Evolutionary conservation across 1,284 basidiomycete genomes (phyloP).

Genomic region (Spongiforma sp.): DNA sequence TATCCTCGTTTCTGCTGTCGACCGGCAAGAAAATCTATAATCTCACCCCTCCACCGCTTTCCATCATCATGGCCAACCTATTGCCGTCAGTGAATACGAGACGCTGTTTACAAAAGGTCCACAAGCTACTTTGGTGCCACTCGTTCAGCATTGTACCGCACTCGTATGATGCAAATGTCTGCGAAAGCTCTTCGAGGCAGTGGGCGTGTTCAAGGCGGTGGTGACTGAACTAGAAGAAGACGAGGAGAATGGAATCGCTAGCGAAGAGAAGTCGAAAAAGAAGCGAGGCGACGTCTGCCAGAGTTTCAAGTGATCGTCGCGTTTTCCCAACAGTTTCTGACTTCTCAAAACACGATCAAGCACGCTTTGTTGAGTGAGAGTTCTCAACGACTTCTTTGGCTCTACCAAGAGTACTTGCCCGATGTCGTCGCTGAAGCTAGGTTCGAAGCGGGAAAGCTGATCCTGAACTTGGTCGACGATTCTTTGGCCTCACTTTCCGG

Average conservation of each 20-base stretch:
- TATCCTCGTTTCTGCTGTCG: slow-evolving; percentile 62
- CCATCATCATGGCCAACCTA: slow-evolving; percentile 73
- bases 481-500: slow-evolving; percentile 29
- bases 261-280: slow-evolving; percentile 70
- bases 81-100: slow-evolving; percentile 73
- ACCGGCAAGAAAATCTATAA: slow-evolving; percentile 49
- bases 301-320: slow-evolving; percentile 86
- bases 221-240: slow-evolving; percentile 66
- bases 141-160: slow-evolving; percentile 87
- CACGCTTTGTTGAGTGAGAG: slow-evolving; percentile 74
- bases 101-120: slow-evolving; percentile 81
- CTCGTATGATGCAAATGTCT: slow-evolving; percentile 76
- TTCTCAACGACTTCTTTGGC: slow-evolving; percentile 79
- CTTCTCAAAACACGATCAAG: slow-evolving; percentile 30
- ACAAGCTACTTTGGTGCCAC: slow-evolving; percentile 58
- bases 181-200: slow-evolving; percentile 67
- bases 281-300: slow-evolving; percentile 79
- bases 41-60: slow-evolving; percentile 74
- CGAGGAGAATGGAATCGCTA: slow-evolving; percentile 66
- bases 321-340: slow-evolving; percentile 62
- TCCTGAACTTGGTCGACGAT: slow-evolving; percentile 52
- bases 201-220: slow-evolving; percentile 55
- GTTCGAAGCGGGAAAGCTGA: slow-evolving; percentile 86
- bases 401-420: slow-evolving; percentile 84
- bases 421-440: slow-evolving; percentile 76